Conservation (phyloP, 805 yeast species). For the Blastobotrys americana region DNA sequence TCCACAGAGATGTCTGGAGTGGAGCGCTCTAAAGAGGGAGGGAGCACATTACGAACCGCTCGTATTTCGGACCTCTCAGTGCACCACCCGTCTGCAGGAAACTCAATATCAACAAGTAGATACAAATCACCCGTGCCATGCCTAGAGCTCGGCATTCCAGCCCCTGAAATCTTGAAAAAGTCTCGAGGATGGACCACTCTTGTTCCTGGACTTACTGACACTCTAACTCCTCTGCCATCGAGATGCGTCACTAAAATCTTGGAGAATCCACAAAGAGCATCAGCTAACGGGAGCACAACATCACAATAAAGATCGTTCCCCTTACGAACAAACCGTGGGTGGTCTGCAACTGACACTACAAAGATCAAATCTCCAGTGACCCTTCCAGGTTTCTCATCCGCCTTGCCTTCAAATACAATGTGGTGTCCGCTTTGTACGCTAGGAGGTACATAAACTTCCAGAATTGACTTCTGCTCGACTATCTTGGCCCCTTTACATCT, state of each 20-base stretch:
- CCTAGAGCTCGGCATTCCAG: constrained; percentile 69
- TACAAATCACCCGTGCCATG: constrained; percentile 62
- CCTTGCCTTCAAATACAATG: constrained; percentile 55
- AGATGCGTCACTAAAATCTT: constrained; percentile 59
- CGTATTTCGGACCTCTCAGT: constrained; percentile 56
- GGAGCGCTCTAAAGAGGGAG: constrained; percentile 12
- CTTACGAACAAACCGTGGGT: constrained; percentile 46
- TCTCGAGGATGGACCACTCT: constrained; percentile 77
- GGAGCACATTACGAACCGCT: constrained; percentile 21
- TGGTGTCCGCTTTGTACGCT: constrained; percentile 62
- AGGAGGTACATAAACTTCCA: constrained; percentile 68
- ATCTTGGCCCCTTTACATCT: constrained; percentile 62
- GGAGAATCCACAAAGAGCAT: constrained; percentile 77
- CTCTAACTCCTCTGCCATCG: constrained; percentile 66
- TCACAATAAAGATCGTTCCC: constrained; percentile 59
- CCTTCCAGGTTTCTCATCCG: constrained; percentile 70
- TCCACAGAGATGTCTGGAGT: constrained; percentile 10
- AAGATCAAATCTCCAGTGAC: constrained; percentile 73
- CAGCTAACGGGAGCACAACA: constrained; percentile 59
- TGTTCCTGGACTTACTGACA: constrained; percentile 59
- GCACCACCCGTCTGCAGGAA: constrained; percentile 83
- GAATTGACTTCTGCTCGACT: constrained; percentile 55
- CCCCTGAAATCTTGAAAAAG: constrained; percentile 51
- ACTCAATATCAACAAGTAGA: constrained; percentile 62
- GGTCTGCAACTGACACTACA: constrained; percentile 44